Evolutionary conservation across 2,329 filamentous ascomycete species (phyloP).

Genomic region (Calcarisporium arbuscula): DNA sequence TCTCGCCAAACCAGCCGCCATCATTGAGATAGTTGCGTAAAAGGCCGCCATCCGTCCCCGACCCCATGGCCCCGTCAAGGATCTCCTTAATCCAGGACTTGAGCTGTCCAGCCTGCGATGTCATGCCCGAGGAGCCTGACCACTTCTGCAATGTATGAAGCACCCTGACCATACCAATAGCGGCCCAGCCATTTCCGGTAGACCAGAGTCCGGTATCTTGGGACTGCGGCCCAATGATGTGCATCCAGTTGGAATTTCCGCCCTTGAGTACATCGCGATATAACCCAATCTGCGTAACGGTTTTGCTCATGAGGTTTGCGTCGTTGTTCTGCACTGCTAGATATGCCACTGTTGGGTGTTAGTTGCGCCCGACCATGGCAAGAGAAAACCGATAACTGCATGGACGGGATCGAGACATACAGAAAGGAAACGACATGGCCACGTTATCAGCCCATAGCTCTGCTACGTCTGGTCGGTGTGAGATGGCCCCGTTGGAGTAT

Average conservation of each 20-base stretch:
- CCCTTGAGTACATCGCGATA: slow-evolving; percentile 9
- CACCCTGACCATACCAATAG: slow-evolving; percentile 10
- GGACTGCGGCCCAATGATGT: slow-evolving; percentile 12
- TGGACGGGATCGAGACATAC: slow-evolving; percentile 1
- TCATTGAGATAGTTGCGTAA: slow-evolving; percentile 11
- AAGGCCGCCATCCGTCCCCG: slow-evolving; percentile 4
- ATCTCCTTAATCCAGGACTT: slow-evolving; percentile 12
- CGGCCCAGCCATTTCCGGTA: slow-evolving; percentile 10
- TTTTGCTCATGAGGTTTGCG: slow-evolving; percentile 3
- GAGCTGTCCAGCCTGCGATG: slow-evolving; percentile 3
- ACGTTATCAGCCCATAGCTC: slow-evolving; percentile 12
- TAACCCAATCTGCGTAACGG: slow-evolving; percentile 8
- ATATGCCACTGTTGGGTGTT: background rate
- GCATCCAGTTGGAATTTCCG: slow-evolving; percentile 8
- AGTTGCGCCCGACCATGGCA: background rate
- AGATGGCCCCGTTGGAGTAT: slow-evolving; percentile 9
- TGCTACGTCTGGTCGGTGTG: slow-evolving; percentile 8
- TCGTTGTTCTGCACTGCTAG: slow-evolving; percentile 8
- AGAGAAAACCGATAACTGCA: background rate
- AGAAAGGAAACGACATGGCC: slow-evolving; percentile 12
- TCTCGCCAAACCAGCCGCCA: slow-evolving; percentile 9
- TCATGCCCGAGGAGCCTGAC: slow-evolving; percentile 3
- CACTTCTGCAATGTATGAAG: slow-evolving; percentile 11
- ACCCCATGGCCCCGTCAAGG: slow-evolving; percentile 8
- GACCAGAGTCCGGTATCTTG: slow-evolving; percentile 12